Evolutionary conservation across 495 filamentous ascomycete species (phyloP).

Genomic region (Podospora pseudocomata): DNA sequence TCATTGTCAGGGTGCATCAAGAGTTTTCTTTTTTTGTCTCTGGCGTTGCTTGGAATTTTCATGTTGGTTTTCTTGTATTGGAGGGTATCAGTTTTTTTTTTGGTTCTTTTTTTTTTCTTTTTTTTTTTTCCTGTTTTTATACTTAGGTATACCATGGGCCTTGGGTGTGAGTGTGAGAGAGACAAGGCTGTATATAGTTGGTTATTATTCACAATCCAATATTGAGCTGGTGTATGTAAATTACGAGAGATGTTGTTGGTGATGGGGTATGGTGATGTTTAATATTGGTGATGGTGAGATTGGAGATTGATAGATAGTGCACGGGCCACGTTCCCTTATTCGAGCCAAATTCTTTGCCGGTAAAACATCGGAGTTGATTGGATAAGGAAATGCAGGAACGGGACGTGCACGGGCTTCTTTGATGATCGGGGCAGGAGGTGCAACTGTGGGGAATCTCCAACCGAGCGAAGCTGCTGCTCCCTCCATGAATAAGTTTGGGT

Average conservation of each 20-base stretch:
- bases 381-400: neutral
- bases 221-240: too few relatives aligned
- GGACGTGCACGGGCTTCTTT: neutral
- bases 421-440: neutral
- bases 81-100: neutral
- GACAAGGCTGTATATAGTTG: slow-evolving; percentile 16
- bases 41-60: slow-evolving; percentile 7
- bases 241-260: too few relatives aligned
- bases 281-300: too few relatives aligned
- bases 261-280: too few relatives aligned
- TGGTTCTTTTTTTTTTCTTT: neutral
- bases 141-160: slow-evolving; percentile 11
- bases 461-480: neutral
- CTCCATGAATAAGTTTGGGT: neutral
- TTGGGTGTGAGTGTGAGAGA: slow-evolving; percentile 12
- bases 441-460: neutral
- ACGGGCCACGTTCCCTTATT: too few relatives aligned
- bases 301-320: too few relatives aligned
- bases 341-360: too few relatives aligned
- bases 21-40: slow-evolving; percentile 10
- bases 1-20: slow-evolving; percentile 5
- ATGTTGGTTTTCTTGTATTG: neutral
- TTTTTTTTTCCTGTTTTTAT: neutral
- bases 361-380: too few relatives aligned
- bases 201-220: too few relatives aligned